phyloP scores from a whole-genome alignment of 2,329 filamentous ascomycete genomes.

The Chrysosporium keratinophilum region DNA sequence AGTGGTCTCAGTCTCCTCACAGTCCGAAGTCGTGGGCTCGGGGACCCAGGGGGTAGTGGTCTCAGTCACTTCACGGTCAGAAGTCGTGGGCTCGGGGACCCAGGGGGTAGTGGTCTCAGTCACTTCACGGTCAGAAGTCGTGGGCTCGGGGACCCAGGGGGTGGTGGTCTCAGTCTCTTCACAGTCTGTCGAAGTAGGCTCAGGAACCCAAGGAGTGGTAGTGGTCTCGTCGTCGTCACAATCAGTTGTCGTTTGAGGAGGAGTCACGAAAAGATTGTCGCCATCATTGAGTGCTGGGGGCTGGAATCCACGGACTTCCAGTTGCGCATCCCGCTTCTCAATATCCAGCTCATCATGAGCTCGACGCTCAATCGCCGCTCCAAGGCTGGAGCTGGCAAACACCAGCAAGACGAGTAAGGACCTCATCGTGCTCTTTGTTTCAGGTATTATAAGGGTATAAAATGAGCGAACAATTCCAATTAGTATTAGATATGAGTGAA shows the following conservation, averaged over 20 bases:
- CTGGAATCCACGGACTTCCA: not conserved
- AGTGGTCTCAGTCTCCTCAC: conserved; percentile 5
- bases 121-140: not conserved
- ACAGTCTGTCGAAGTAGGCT: not conserved
- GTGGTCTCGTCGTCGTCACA: not conserved
- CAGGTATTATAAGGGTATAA: conserved; percentile 7
- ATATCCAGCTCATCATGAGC: conserved; percentile 13
- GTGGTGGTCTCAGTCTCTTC: not conserved
- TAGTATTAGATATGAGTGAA: conserved; percentile 2
- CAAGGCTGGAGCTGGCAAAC: conserved; percentile 19
- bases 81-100: not conserved
- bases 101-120: conserved; percentile 2
- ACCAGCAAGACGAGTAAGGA: conserved; percentile 20
- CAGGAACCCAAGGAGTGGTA: not conserved
- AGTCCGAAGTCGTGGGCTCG: not conserved
- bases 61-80: not conserved
- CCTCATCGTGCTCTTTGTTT: conserved; percentile 19
- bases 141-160: not conserved
- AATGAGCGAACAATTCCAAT: conserved; percentile 6
- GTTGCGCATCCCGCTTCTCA: conserved; percentile 2
- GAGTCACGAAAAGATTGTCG: not conserved
- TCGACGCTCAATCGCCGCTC: conserved; percentile 15
- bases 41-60: not conserved
- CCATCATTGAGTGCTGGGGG: not conserved
- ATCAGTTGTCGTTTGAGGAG: not conserved